Conservation (phyloP, 108 stramenopile species). For the Hondaea fermentalgiana region DNA sequence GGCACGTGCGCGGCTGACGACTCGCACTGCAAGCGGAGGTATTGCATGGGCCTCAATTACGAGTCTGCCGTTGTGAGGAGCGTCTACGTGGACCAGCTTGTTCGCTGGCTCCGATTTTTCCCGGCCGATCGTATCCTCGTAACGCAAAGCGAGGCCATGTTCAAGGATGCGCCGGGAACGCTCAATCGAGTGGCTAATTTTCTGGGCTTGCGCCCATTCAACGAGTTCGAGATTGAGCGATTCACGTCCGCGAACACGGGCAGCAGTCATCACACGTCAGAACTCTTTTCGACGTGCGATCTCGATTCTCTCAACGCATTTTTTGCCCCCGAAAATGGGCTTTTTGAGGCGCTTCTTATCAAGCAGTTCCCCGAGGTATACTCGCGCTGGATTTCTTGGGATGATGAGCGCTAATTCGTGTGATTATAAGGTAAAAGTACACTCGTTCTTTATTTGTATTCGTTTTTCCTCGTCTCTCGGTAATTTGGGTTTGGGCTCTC, state of each 20-base stretch:
- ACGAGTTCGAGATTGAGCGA: neutral
- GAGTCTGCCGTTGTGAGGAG: neutral
- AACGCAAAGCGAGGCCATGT: neutral
- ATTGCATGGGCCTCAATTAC: neutral
- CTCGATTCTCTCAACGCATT: neutral
- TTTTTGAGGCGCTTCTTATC: neutral
- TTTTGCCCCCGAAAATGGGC: neutral
- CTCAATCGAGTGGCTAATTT: neutral
- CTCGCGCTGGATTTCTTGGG: too few relatives aligned
- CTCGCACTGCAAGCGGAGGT: neutral
- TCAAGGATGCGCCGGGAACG: neutral
- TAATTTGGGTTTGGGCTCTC: too few relatives aligned
- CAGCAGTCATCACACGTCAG: neutral
- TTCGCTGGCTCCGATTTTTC: neutral
- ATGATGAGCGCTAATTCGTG: too few relatives aligned
- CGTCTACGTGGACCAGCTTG: neutral
- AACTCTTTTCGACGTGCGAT: neutral
- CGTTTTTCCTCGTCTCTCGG: too few relatives aligned
- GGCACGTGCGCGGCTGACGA: neutral
- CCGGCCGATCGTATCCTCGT: neutral
- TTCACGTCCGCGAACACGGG: neutral
- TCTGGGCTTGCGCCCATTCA: neutral
- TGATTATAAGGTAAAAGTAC: too few relatives aligned
- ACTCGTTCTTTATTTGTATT: too few relatives aligned
- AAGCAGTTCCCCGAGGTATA: neutral